Evolutionary conservation across 768 basidiomycete species (phyloP).

Genomic region (Lactarius deliciosus): DNA sequence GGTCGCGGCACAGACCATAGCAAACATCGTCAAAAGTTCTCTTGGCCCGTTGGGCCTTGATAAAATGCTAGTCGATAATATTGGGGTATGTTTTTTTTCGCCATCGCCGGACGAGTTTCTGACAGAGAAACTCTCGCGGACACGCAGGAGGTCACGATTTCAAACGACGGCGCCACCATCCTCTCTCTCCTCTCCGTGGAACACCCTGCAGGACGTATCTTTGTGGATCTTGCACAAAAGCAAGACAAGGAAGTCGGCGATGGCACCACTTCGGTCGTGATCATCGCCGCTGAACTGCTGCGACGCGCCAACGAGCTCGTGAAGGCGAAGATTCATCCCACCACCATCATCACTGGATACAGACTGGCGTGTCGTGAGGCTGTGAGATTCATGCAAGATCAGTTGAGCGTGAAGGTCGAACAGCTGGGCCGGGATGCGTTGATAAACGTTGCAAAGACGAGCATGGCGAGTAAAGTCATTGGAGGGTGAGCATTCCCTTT

Average conservation of each 20-base stretch:
- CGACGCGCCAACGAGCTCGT: slow-evolving; percentile 97
- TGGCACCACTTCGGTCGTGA: slow-evolving; percentile 97
- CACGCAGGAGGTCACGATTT: slow-evolving; percentile 93
- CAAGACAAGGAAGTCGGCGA: slow-evolving; percentile 99
- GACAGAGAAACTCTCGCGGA: slow-evolving; percentile 26
- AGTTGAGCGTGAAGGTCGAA: slow-evolving; percentile 93
- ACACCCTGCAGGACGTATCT: slow-evolving; percentile 95
- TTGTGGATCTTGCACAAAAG: slow-evolving; percentile 97
- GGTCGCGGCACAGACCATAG: slow-evolving; percentile 92
- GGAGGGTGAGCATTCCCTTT: slow-evolving; percentile 73
- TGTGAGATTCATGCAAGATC: slow-evolving; percentile 97
- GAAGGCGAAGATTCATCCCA: slow-evolving; percentile 97
- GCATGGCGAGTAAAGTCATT: slow-evolving; percentile 98
- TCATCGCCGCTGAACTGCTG: slow-evolving; percentile 95
- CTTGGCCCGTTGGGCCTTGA: slow-evolving; percentile 93
- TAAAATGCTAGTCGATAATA: slow-evolving; percentile 98
- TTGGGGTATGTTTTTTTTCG: slow-evolving; percentile 64
- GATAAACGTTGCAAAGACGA: slow-evolving; percentile 96
- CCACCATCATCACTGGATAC: slow-evolving; percentile 99
- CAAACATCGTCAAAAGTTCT: slow-evolving; percentile 96
- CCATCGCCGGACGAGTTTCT: slow-evolving; percentile 5
- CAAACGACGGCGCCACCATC: slow-evolving; percentile 99
- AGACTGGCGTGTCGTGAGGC: slow-evolving; percentile 96
- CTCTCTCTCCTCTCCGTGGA: slow-evolving; percentile 90
- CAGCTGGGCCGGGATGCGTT: slow-evolving; percentile 87